A percentile compares a stretch with the other conserved stretches of the same genome.
These are phyloP conservation scores for Lithohypha guttulata DNA, from an alignment of 2,329 filamentous ascomycete genomes.

Conservation along the genomic window DNA sequence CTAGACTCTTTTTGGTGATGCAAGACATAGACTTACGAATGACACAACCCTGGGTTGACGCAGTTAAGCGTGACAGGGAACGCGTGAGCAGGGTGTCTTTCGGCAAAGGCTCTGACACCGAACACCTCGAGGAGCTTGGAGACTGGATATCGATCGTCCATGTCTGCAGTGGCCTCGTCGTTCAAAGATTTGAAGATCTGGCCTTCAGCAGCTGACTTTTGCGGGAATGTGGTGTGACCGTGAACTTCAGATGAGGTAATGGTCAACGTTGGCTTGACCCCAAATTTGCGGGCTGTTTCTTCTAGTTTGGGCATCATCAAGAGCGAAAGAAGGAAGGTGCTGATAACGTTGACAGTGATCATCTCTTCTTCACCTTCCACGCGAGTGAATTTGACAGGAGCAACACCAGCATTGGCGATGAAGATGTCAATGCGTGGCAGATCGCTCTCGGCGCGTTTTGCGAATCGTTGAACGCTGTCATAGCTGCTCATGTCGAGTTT, in stretches of 20 bases:
- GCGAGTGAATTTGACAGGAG: conserved; percentile 11
- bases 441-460: conserved; percentile 22
- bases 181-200: conserved; percentile 14
- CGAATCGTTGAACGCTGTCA: conserved; percentile 29
- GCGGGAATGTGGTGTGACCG: conserved; percentile 16
- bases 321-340: conserved; percentile 22
- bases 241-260: conserved; percentile 22
- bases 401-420: conserved; percentile 32
- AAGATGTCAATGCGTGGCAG: conserved; percentile 28
- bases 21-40: too few species aligned
- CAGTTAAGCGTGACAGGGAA: conserved; percentile 22
- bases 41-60: conserved; percentile 22
- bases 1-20: too few species aligned
- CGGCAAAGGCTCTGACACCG: conserved; percentile 12
- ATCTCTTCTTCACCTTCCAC: conserved; percentile 17
- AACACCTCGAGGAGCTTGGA: conserved; percentile 19
- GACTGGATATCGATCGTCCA: conserved; percentile 13
- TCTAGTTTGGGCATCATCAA: conserved; percentile 20
- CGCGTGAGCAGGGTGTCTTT: background rate
- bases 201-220: conserved; percentile 13
- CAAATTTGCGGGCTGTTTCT: conserved; percentile 14
- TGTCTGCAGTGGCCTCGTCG: too few species aligned
- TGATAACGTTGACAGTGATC: conserved; percentile 24
- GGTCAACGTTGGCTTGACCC: conserved; percentile 15
- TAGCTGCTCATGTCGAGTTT: conserved; percentile 34